phyloP scores from a whole-genome alignment of 768 basidiomycete species.

The Boletus rufocinnamomeus region DNA sequence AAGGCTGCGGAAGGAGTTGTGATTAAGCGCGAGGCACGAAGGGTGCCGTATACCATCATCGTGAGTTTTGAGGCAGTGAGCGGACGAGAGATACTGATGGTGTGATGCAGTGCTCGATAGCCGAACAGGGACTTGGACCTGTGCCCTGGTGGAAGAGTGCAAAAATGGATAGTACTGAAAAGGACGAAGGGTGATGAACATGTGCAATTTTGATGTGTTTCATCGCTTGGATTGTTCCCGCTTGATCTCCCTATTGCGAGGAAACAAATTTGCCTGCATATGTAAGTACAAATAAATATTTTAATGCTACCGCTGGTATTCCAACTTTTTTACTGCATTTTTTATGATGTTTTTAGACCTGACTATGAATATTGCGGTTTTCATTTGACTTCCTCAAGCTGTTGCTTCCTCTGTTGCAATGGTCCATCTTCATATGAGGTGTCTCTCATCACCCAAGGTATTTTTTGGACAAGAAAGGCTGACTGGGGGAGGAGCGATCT shows the following conservation, averaged over 20 bases:
- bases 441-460: not conserved
- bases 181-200: conserved; percentile 39
- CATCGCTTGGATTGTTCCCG: not conserved
- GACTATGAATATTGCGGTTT: not conserved
- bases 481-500: not conserved
- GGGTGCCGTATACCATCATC: conserved; percentile 69
- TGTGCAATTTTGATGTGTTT: not conserved
- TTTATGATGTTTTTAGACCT: not conserved
- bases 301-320: not conserved
- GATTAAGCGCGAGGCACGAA: conserved; percentile 48
- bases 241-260: not conserved
- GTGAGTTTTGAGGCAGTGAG: conserved; percentile 41
- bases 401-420: not conserved
- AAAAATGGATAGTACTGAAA: conserved; percentile 41
- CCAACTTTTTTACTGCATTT: not conserved
- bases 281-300: conserved; percentile 3
- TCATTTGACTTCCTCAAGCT: not conserved
- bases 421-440: not conserved
- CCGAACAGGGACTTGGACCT: conserved; percentile 81
- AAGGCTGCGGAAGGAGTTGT: conserved; percentile 71
- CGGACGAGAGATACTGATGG: not conserved
- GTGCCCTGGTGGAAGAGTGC: conserved; percentile 71
- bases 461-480: not conserved
- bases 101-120: conserved; percentile 70
- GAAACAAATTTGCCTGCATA: not conserved